These are phyloP conservation scores for Solanum bulbocastanum DNA, from an alignment of 257 asterid genomes.

Conservation along the genomic window DNA sequence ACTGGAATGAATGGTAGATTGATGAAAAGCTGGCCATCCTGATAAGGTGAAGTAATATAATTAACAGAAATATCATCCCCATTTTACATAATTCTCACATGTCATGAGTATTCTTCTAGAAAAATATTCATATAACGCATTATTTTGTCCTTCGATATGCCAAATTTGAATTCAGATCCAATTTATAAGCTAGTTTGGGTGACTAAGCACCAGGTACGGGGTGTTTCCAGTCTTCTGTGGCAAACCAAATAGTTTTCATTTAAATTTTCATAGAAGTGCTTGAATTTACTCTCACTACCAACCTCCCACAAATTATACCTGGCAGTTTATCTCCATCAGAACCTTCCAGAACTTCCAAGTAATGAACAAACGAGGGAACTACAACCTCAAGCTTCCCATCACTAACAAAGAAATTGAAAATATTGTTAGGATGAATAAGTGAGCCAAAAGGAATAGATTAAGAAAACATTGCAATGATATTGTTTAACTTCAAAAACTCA, in stretches of 20 bases:
- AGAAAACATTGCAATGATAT: not conserved
- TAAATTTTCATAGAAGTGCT: not conserved
- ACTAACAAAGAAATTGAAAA: conserved; percentile 24
- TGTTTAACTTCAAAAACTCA: not conserved
- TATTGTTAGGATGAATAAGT: not conserved
- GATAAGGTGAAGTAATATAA: conserved; percentile 5
- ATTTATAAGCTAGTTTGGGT: not conserved
- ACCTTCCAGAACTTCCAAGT: conserved; percentile 97
- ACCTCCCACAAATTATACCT: conserved; percentile 32
- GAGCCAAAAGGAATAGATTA: not conserved
- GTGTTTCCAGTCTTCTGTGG: not conserved
- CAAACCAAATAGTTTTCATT: not conserved
- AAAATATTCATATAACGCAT: not conserved
- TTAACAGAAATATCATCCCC: not conserved
- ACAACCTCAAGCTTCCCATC: conserved; percentile 97
- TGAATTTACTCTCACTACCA: not conserved
- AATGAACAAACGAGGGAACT: conserved; percentile 95
- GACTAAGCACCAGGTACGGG: not conserved
- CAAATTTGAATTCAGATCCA: not conserved
- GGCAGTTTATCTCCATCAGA: conserved; percentile 99
- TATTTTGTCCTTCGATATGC: not conserved
- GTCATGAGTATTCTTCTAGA: not conserved
- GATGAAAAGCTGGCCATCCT: conserved; percentile 99
- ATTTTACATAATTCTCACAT: not conserved
- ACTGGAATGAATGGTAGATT: conserved; percentile 93